A percentile compares a stretch with the other conserved stretches of the same genome.
Evolutionary conservation across 179 eudicot genomes (phyloP).

Genomic region (Silene vulgaris): DNA sequence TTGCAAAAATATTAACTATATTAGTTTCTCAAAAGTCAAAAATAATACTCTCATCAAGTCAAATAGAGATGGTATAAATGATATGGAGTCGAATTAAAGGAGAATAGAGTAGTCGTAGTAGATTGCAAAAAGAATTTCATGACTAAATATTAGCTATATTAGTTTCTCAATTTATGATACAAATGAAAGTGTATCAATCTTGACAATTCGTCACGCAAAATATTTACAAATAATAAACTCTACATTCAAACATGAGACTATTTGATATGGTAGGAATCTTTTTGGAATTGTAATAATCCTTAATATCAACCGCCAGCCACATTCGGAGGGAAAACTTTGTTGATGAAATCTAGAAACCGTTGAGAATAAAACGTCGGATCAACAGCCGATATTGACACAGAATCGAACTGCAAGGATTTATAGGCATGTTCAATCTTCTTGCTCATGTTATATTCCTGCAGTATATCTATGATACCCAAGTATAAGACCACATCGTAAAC

Average conservation of each 20-base stretch:
- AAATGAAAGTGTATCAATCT: neutral
- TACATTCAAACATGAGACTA: neutral
- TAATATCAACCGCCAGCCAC: constrained; percentile 29
- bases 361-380: constrained; percentile 77
- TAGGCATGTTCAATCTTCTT: constrained; percentile 92
- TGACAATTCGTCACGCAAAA: neutral
- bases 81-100: no score
- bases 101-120: no score
- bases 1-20: no score
- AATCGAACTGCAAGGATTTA: constrained; percentile 83
- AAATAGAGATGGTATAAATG: no score
- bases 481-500: constrained; percentile 84
- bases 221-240: neutral
- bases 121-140: no score
- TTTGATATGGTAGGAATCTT: neutral
- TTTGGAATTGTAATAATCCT: neutral
- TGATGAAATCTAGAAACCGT: constrained; percentile 72
- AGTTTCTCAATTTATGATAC: neutral
- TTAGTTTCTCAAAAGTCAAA: no score
- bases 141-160: no score
- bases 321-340: constrained; percentile 66
- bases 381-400: constrained; percentile 84
- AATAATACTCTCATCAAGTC: no score
- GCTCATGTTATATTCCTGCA: constrained; percentile 77
- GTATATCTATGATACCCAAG: constrained; percentile 88